Conservation (phyloP, 2,329 filamentous ascomycete species). For the Arthrobotrys sphaeroides region DNA sequence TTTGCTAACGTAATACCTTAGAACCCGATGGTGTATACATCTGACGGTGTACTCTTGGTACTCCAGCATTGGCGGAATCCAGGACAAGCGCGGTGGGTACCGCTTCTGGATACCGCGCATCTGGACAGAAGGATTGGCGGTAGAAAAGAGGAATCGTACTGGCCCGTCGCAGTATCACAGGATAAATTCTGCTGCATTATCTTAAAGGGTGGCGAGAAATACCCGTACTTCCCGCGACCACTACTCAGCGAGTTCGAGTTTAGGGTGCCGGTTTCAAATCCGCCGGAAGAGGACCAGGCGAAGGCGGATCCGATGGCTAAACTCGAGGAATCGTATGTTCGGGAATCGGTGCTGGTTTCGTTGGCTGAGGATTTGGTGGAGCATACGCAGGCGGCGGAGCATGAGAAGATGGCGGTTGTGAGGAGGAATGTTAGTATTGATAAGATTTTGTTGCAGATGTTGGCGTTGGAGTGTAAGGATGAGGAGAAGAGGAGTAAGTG, state of each 20-base stretch:
- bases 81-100: conserved; percentile 88
- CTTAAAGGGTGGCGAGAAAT: conserved; percentile 79
- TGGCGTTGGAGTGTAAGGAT: conserved; percentile 88
- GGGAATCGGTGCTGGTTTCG: conserved; percentile 75
- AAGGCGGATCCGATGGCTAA: conserved; percentile 63
- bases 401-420: conserved; percentile 74
- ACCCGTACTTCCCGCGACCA: conserved; percentile 91
- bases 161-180: conserved; percentile 91
- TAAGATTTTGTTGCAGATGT: conserved; percentile 85
- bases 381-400: conserved; percentile 71
- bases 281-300: conserved; percentile 59
- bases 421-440: conserved; percentile 84
- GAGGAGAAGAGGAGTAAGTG: conserved; percentile 96
- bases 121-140: conserved; percentile 83
- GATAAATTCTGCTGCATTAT: conserved; percentile 98
- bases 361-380: conserved; percentile 80
- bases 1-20: conserved; percentile 60
- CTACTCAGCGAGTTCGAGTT: conserved; percentile 94
- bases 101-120: conserved; percentile 86
- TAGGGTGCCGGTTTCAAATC: conserved; percentile 75
- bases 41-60: conserved; percentile 84
- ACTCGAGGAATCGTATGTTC: conserved; percentile 83
- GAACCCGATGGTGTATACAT: conserved; percentile 97
- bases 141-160: conserved; percentile 88
- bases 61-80: conserved; percentile 89